A percentile compares a stretch with the other conserved stretches of the same genome.
Evolutionary conservation across 2,329 filamentous ascomycete species (phyloP).

Genomic region (Sporothrix variecibatus): DNA sequence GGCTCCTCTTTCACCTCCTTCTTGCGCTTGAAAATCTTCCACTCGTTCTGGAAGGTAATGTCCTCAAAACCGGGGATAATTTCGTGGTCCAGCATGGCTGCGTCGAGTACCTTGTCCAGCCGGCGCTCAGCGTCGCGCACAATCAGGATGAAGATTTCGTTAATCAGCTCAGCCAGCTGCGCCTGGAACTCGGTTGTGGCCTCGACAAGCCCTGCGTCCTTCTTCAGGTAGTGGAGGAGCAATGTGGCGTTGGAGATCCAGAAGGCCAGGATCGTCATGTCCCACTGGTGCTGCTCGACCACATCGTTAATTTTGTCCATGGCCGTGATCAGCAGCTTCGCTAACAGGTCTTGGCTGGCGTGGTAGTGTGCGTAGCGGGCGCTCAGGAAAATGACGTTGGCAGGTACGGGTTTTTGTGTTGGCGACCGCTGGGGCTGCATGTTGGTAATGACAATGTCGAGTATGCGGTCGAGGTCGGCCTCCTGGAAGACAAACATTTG

Average conservation of each 20-base stretch:
- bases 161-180: slow-evolving; percentile 90
- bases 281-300: slow-evolving; percentile 95
- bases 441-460: slow-evolving; percentile 94
- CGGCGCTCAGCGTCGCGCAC: slow-evolving; percentile 93
- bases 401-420: slow-evolving; percentile 95
- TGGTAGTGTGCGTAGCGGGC: slow-evolving; percentile 97
- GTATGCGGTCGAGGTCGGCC: slow-evolving; percentile 83
- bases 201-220: slow-evolving; percentile 78
- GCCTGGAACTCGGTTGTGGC: slow-evolving; percentile 87
- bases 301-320: slow-evolving; percentile 97
- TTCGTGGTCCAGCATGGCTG: slow-evolving; percentile 95
- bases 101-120: slow-evolving; percentile 92
- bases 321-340: slow-evolving; percentile 76
- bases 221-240: slow-evolving; percentile 94
- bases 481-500: slow-evolving; percentile 99
- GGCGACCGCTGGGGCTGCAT: slow-evolving; percentile 96
- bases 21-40: slow-evolving; percentile 95
- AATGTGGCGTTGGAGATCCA: slow-evolving; percentile 98
- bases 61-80: slow-evolving; percentile 97
- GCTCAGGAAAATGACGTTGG: slow-evolving; percentile 94
- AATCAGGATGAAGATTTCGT: slow-evolving; percentile 97
- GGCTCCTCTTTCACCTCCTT: slow-evolving; percentile 88
- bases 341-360: slow-evolving; percentile 80
- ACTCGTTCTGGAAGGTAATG: slow-evolving; percentile 95
- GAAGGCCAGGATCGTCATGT: slow-evolving; percentile 98